Percentiles rank a stretch among this genome's conserved stretches.
These are phyloP conservation scores for Anisodus acutangulus DNA, from an alignment of 257 asterid genomes.

Conservation along the genomic window DNA sequence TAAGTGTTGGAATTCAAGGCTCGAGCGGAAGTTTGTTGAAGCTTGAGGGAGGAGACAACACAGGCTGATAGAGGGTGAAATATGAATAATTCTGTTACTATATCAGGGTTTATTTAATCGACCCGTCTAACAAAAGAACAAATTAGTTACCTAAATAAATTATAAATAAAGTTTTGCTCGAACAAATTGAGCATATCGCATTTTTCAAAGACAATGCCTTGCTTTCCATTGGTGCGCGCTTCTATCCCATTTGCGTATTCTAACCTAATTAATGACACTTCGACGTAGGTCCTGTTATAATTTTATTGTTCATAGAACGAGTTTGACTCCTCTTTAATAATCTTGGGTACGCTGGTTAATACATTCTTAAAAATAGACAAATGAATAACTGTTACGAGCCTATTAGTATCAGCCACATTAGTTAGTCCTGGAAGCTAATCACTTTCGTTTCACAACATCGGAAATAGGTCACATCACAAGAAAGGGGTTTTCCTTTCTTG, in stretches of 20 bases:
- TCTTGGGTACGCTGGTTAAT: no score
- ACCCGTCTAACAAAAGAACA: neutral
- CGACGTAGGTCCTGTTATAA: neutral
- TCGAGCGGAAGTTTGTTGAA: neutral
- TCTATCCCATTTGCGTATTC: neutral
- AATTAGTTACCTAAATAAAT: neutral
- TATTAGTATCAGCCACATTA: no score
- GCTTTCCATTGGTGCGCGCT: neutral
- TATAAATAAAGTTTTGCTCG: neutral
- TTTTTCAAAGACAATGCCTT: neutral
- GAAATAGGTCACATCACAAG: no score
- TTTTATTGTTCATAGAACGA: neutral
- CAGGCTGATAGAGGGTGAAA: no score
- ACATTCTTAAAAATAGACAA: no score
- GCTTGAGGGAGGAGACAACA: neutral
- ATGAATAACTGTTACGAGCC: no score
- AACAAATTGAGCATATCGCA: neutral
- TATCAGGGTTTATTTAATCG: neutral
- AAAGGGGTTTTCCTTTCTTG: no score
- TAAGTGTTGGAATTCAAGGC: neutral
- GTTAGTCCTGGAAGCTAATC: no score
- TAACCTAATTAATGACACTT: neutral
- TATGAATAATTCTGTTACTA: neutral
- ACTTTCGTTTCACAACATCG: no score
- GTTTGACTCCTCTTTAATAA: neutral